phyloP scores from a whole-genome alignment of 257 asterid genomes.

The Solanum paucissectum region DNA sequence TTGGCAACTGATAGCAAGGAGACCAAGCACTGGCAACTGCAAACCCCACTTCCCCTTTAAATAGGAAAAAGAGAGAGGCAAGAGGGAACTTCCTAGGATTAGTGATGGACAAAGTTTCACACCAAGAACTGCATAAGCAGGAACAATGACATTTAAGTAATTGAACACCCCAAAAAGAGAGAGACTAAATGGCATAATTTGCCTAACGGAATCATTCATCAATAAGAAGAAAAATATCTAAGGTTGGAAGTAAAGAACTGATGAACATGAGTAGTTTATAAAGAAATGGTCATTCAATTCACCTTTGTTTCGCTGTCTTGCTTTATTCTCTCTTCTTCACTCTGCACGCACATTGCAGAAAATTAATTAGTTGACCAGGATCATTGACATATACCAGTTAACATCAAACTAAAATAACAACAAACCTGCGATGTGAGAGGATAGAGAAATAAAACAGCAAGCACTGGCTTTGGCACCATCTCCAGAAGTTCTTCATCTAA shows the following conservation, averaged over 20 bases:
- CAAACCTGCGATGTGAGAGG: conserved; percentile 69
- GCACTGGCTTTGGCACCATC: conserved; percentile 95
- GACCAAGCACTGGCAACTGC: not conserved
- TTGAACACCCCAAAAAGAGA: not conserved
- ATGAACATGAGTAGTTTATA: not conserved
- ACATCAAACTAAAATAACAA: not conserved
- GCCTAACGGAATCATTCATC: not conserved
- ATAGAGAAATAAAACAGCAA: conserved; percentile 78
- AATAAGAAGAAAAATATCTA: not conserved
- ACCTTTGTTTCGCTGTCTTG: conserved; percentile 59
- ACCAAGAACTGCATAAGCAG: not conserved
- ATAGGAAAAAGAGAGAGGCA: not conserved
- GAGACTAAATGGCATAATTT: not conserved
- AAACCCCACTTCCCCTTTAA: not conserved
- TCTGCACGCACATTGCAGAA: conserved; percentile 29
- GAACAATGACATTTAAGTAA: not conserved
- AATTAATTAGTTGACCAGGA: not conserved
- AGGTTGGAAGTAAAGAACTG: not conserved
- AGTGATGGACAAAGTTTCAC: not conserved
- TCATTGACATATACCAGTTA: not conserved
- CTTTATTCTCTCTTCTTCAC: conserved; percentile 73
- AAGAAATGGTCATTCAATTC: not conserved
- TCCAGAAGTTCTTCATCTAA: conserved; percentile 84
- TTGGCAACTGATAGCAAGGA: not conserved
- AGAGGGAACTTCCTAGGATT: not conserved